Base-by-base conservation (phyloP, 371 early-diverging fungal genomes). In the Syncephalastrum contaminatum region DNA sequence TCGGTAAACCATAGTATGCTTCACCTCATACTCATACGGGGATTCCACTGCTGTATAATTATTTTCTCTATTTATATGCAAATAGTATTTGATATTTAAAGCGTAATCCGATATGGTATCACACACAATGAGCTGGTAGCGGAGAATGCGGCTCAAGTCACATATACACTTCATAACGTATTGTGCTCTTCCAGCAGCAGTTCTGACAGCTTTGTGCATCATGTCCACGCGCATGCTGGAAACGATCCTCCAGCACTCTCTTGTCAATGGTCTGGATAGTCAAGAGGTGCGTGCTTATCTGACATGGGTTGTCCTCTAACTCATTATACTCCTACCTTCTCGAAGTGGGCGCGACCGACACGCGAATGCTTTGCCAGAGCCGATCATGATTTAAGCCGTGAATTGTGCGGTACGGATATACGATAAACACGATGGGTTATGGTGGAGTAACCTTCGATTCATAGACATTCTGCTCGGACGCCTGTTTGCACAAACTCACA, bases 271-370 rank as follows among this genome's bases (percentile, higher is more conserved):
- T 14, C 43, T 19, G 13, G 22, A 18, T 13, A 21, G 53, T 42
- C 14, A 16, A 16, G 22, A 53, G 43, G 53, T 43, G 18, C 43
- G 16, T 12, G 7, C 24, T 21, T 7, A 2, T 21, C 4, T 25
- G 25, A 1, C 4, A 5, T 25, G 25, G 25, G 4, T 4, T 21
- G 12, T 43, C 21, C 43, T 53, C 14, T 1, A 8, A 43, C 6
- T 42, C 40, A 16, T 51, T 22, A 7, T 24, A 6, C 15, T 22
- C 49, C 18, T 24, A 24, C 24, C 18, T 24, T 22, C 24, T 40
- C 30, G 21, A 52, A 72, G 75, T 77, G 75, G 75, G 63, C 67
- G 47, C 60, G 59, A 47, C 74, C 71, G 21, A 71, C 68, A 25
- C 58, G 56, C 49, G 70, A 72, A 58, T 74, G 66, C 51, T 43